Evolutionary conservation across 2,329 filamentous ascomycete species (phyloP).

Genomic region (Myriangium duriaei): DNA sequence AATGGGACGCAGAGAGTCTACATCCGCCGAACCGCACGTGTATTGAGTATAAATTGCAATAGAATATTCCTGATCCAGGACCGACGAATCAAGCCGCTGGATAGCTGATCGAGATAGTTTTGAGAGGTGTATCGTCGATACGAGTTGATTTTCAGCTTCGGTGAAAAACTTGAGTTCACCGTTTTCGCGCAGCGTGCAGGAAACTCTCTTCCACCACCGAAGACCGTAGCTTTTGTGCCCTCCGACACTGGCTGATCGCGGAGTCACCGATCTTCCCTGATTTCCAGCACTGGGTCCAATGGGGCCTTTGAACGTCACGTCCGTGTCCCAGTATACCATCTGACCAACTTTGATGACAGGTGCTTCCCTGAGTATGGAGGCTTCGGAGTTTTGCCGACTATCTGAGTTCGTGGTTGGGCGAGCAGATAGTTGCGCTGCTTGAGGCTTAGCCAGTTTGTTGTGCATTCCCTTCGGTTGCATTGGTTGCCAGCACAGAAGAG

Average conservation of each 20-base stretch:
- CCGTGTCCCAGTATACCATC: slow-evolving; percentile 67
- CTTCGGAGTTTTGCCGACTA: slow-evolving; percentile 36
- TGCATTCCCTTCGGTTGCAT: slow-evolving; percentile 47
- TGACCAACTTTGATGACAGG: slow-evolving; percentile 79
- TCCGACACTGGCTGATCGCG: slow-evolving; percentile 34
- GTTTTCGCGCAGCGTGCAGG: slow-evolving; percentile 87
- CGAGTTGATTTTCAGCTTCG: slow-evolving; percentile 67
- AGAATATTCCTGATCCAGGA: slow-evolving; percentile 85
- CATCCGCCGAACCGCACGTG: slow-evolving; percentile 55
- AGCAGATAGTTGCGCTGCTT: slow-evolving; percentile 19
- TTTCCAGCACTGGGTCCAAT: slow-evolving; percentile 12
- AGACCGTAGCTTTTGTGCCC: slow-evolving; percentile 44
- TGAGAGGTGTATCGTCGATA: slow-evolving; percentile 75
- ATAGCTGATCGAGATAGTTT: slow-evolving; percentile 83
- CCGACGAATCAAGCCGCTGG: slow-evolving; percentile 78
- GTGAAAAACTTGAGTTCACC: slow-evolving; percentile 85
- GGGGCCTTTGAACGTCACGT: slow-evolving; percentile 36
- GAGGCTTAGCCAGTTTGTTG: slow-evolving; percentile 41
- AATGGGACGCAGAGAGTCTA: slow-evolving; percentile 67
- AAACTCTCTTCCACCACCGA: slow-evolving; percentile 73
- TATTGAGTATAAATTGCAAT: slow-evolving; percentile 95
- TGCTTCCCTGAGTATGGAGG: slow-evolving; percentile 50
- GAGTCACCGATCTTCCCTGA: slow-evolving; percentile 24
- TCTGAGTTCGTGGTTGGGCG: slow-evolving; percentile 13
- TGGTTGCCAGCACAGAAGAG: slow-evolving; percentile 70